These are phyloP conservation scores for Neurospora africana DNA, from an alignment of 495 filamentous ascomycete species.

Conservation along the genomic window DNA sequence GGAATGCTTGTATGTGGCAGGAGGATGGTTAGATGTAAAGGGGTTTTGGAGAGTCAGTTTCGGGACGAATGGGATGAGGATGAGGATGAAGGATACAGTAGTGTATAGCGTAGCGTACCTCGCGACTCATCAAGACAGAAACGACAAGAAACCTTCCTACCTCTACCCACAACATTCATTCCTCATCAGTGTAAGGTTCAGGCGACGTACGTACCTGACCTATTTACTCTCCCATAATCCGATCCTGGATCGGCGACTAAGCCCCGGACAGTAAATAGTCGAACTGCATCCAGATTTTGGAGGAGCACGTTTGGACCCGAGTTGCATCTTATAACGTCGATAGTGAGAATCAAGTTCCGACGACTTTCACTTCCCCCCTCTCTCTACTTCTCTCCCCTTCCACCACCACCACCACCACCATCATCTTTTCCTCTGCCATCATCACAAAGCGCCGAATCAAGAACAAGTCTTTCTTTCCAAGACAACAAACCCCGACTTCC, in stretches of 20 bases:
- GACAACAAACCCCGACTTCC: background rate
- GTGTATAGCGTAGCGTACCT: background rate
- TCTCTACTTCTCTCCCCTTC: background rate
- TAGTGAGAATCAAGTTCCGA: background rate
- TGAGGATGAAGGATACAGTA: background rate
- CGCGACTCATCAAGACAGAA: background rate
- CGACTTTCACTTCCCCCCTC: background rate
- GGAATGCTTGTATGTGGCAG: background rate
- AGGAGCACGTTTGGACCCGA: background rate
- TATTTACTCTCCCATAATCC: background rate
- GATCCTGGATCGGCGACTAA: background rate
- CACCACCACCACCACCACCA: background rate
- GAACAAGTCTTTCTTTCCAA: background rate
- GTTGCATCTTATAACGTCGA: too few relatives aligned
- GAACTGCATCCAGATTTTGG: background rate
- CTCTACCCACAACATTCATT: background rate
- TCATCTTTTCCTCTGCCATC: background rate
- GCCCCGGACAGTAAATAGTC: background rate
- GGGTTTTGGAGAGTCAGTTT: background rate
- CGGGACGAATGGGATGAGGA: background rate
- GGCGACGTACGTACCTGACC: background rate
- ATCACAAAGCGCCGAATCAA: background rate
- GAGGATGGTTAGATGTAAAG: background rate
- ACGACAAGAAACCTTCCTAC: background rate
- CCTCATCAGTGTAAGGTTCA: background rate